A percentile compares a stretch with the other conserved stretches of the same genome.
These are phyloP conservation scores for Tephrocybe sp. DNA, from an alignment of 768 basidiomycete genomes.

Conservation along the genomic window DNA sequence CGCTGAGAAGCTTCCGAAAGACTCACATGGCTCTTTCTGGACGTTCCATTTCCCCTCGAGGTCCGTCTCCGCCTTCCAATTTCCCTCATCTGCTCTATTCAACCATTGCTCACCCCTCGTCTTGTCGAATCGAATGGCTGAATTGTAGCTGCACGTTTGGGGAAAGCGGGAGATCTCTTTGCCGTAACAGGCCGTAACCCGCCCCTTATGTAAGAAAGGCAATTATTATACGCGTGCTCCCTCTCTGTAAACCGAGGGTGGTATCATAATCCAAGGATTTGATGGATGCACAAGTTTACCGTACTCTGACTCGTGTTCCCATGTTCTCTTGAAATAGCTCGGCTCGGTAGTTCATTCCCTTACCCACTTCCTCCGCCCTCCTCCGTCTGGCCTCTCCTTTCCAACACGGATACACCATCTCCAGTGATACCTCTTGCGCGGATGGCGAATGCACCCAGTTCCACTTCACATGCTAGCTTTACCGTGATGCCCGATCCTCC, in stretches of 20 bases:
- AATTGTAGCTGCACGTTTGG: neutral
- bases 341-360: neutral
- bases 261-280: neutral
- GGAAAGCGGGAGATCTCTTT: neutral
- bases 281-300: neutral
- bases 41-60: neutral
- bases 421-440: neutral
- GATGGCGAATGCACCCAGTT: slow-evolving; percentile 1
- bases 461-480: neutral
- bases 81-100: no score
- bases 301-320: slow-evolving; percentile 7
- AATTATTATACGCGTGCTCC: no score
- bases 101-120: no score
- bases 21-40: neutral
- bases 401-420: neutral
- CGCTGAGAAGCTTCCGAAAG: slow-evolving; percentile 1
- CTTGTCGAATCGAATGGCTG: neutral
- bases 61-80: neutral
- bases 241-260: no score
- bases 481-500: neutral
- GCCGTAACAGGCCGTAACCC: neutral
- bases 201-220: slow-evolving; percentile 9
- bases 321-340: slow-evolving; percentile 18
- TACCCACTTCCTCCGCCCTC: neutral
- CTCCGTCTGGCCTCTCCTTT: neutral